A percentile compares a stretch with the other conserved stretches of the same genome.
phyloP scores from a whole-genome alignment of 2,329 filamentous ascomycete species.

The Cladosporium colombiae region DNA sequence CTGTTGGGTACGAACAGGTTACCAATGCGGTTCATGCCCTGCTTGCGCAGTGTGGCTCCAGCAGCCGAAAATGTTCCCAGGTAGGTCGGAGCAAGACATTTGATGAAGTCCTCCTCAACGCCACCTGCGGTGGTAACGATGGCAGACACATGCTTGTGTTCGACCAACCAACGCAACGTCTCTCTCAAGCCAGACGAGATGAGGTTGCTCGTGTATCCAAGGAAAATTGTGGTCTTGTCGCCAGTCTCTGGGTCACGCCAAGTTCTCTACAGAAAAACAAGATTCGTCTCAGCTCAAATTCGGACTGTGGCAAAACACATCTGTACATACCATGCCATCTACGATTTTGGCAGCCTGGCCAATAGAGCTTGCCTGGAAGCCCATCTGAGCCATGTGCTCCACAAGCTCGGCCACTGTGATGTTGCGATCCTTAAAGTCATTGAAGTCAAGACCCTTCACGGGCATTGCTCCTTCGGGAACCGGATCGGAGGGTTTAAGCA shows the following conservation, averaged over 20 bases:
- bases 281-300: conserved; percentile 4
- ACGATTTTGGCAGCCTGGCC: conserved; percentile 88
- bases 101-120: conserved; percentile 97
- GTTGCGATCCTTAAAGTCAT: conserved; percentile 70
- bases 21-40: conserved; percentile 92
- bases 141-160: conserved; percentile 88
- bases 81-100: conserved; percentile 93
- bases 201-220: conserved; percentile 96
- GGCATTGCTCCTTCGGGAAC: conserved; percentile 76
- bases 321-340: conserved; percentile 80
- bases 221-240: conserved; percentile 85
- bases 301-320: background rate
- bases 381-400: conserved; percentile 80
- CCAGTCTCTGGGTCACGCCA: conserved; percentile 80
- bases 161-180: conserved; percentile 85
- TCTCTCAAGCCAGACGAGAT: conserved; percentile 94
- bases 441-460: conserved; percentile 91
- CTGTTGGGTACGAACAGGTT: conserved; percentile 94
- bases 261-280: conserved; percentile 52
- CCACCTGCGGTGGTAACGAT: conserved; percentile 96
- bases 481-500: conserved; percentile 79
- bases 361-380: conserved; percentile 77
- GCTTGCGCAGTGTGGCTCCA: conserved; percentile 75
- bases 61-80: conserved; percentile 79
- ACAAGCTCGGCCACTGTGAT: conserved; percentile 86